These are phyloP conservation scores for Cadophora sp. DNA, from an alignment of 2,329 filamentous ascomycete species.

Conservation along the genomic window DNA sequence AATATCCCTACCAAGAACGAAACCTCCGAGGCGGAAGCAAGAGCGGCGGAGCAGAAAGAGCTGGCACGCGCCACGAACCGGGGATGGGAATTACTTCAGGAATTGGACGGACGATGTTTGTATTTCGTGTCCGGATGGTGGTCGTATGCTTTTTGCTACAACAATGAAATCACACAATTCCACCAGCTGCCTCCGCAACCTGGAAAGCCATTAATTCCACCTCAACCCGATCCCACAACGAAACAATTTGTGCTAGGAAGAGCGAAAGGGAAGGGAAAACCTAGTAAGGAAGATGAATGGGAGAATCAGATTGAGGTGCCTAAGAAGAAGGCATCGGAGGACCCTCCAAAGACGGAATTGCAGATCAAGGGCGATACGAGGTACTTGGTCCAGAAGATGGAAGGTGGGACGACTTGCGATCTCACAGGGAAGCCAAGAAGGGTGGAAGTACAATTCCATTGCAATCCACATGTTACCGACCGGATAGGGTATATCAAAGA, in stretches of 20 bases:
- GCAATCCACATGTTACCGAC: slow-evolving; percentile 67
- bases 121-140: slow-evolving; percentile 78
- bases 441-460: slow-evolving; percentile 68
- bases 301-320: slow-evolving; percentile 40
- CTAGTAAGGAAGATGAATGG: slow-evolving; percentile 44
- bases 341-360: slow-evolving; percentile 52
- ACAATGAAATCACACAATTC: slow-evolving; percentile 73
- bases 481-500: slow-evolving; percentile 78
- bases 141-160: slow-evolving; percentile 79
- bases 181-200: slow-evolving; percentile 69
- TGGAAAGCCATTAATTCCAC: slow-evolving; percentile 67
- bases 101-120: slow-evolving; percentile 72
- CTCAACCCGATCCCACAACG: slow-evolving; percentile 68
- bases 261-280: slow-evolving; percentile 48
- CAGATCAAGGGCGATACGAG: slow-evolving; percentile 70
- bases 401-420: slow-evolving; percentile 72
- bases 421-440: slow-evolving; percentile 70
- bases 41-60: slow-evolving; percentile 69
- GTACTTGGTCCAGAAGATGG: slow-evolving; percentile 72
- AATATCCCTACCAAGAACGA: slow-evolving; percentile 53
- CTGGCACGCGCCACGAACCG: slow-evolving; percentile 69
- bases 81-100: slow-evolving; percentile 71
- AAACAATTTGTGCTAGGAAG: slow-evolving; percentile 69
- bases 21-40: slow-evolving; percentile 55
- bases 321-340: slow-evolving; percentile 35